Conservation (phyloP, 768 basidiomycete species). For the Mycena kentingensis region DNA sequence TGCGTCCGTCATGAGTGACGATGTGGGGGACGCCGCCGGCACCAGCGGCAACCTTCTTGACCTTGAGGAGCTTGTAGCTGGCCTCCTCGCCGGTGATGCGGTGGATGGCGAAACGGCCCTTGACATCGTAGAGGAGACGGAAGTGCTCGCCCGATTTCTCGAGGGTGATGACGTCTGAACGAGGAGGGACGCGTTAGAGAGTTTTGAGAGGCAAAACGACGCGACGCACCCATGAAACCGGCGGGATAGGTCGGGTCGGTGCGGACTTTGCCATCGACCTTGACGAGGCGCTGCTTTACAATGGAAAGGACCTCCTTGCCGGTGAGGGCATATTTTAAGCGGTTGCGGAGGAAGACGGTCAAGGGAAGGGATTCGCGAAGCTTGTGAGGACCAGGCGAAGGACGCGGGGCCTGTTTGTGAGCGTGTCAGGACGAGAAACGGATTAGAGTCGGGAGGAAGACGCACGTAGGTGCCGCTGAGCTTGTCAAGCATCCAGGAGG, state of each 20-base stretch:
- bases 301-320: slow-evolving; percentile 95
- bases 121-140: slow-evolving; percentile 98
- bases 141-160: slow-evolving; percentile 99
- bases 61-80: slow-evolving; percentile 93
- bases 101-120: slow-evolving; percentile 99
- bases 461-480: slow-evolving; percentile 91
- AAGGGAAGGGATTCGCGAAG: slow-evolving; percentile 98
- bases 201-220: not conserved
- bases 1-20: slow-evolving; percentile 98
- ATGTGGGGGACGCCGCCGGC: slow-evolving; percentile 93
- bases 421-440: not conserved
- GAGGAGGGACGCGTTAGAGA: slow-evolving; percentile 1
- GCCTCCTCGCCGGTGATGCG: slow-evolving; percentile 98
- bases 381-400: slow-evolving; percentile 98
- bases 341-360: slow-evolving; percentile 96
- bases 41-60: slow-evolving; percentile 89
- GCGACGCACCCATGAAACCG: slow-evolving; percentile 88
- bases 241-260: slow-evolving; percentile 96
- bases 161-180: slow-evolving; percentile 88
- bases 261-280: slow-evolving; percentile 98
- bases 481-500: slow-evolving; percentile 99
- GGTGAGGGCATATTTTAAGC: slow-evolving; percentile 98
- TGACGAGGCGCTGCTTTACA: slow-evolving; percentile 94
- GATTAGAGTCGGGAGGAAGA: slow-evolving; percentile 19
- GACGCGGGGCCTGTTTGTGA: slow-evolving; percentile 78